These are phyloP conservation scores for Diplocarpon rosae DNA, from an alignment of 2,329 filamentous ascomycete genomes.

Conservation along the genomic window DNA sequence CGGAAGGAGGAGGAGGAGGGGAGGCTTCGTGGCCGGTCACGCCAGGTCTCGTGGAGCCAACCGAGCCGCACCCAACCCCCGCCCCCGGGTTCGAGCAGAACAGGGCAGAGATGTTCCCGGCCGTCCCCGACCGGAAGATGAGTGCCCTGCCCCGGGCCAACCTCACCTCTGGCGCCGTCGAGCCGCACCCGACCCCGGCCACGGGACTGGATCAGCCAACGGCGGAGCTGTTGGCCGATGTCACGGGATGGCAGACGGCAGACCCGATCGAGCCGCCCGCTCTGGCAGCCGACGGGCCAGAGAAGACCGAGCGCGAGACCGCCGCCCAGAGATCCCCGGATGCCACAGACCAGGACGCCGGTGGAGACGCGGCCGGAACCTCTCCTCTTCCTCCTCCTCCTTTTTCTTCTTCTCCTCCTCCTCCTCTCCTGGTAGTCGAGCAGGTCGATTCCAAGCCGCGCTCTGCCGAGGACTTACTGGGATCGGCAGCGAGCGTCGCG, in stretches of 20 bases:
- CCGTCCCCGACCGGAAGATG: not conserved
- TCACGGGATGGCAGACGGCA: not conserved
- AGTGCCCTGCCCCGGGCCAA: not conserved
- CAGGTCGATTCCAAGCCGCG: constrained; percentile 27
- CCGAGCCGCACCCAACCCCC: constrained; percentile 5
- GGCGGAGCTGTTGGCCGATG: not conserved
- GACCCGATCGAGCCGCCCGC: not conserved
- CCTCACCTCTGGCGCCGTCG: too few species aligned
- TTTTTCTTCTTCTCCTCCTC: not conserved
- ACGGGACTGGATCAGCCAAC: not conserved
- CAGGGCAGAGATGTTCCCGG: not conserved
- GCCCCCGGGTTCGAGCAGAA: not conserved
- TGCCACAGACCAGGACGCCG: too few species aligned
- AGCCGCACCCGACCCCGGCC: not conserved
- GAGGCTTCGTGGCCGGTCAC: not conserved
- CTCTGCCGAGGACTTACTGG: constrained; percentile 30
- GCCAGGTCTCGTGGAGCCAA: not conserved
- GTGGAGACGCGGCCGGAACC: too few species aligned
- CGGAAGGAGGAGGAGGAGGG: not conserved
- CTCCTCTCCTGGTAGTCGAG: constrained; percentile 26
- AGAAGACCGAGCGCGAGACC: too few species aligned
- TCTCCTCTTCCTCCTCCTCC: constrained; percentile 16
- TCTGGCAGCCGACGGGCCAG: not conserved
- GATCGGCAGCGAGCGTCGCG: constrained; percentile 23
- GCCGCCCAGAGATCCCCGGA: too few species aligned